phyloP scores from a whole-genome alignment of 2,329 filamentous ascomycete genomes.

The Drechslera avenae region DNA sequence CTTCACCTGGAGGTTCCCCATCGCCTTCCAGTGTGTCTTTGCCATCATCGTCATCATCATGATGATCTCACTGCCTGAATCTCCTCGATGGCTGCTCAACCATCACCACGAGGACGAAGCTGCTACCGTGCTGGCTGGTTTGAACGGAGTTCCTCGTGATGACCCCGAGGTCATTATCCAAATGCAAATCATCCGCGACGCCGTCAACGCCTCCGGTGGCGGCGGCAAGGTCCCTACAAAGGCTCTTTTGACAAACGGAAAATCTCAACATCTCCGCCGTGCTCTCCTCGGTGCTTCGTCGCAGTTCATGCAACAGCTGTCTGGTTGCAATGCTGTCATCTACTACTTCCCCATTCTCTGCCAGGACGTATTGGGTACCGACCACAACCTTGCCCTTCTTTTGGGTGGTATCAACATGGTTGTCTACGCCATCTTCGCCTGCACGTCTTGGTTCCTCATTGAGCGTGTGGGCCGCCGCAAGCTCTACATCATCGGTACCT shows the following conservation, averaged over 20 bases:
- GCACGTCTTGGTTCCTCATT: constrained; percentile 67
- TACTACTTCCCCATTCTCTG: constrained; percentile 54
- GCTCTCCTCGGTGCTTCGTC: constrained; percentile 64
- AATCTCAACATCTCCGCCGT: constrained; percentile 67
- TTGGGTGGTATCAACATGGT: constrained; percentile 60
- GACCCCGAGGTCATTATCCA: constrained; percentile 62
- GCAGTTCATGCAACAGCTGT: constrained; percentile 65
- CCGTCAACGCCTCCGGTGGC: constrained; percentile 45
- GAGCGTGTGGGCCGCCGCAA: constrained; percentile 63
- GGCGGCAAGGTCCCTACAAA: constrained; percentile 44
- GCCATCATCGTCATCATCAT: constrained; percentile 42
- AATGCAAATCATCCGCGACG: constrained; percentile 67
- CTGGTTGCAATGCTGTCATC: constrained; percentile 50
- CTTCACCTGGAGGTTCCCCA: constrained; percentile 56
- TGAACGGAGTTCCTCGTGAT: constrained; percentile 54
- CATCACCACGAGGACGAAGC: constrained; percentile 54
- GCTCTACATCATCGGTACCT: constrained; percentile 51
- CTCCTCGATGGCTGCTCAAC: constrained; percentile 41
- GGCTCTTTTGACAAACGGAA: constrained; percentile 63
- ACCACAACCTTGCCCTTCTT: constrained; percentile 52
- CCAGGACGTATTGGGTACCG: constrained; percentile 58
- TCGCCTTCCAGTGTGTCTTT: constrained; percentile 58
- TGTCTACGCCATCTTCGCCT: constrained; percentile 61
- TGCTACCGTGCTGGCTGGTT: constrained; percentile 53
- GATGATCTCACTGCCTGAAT: constrained; percentile 46